These are phyloP conservation scores for Fraxinus platypoda DNA, from an alignment of 305 asterid species.

Conservation along the genomic window DNA sequence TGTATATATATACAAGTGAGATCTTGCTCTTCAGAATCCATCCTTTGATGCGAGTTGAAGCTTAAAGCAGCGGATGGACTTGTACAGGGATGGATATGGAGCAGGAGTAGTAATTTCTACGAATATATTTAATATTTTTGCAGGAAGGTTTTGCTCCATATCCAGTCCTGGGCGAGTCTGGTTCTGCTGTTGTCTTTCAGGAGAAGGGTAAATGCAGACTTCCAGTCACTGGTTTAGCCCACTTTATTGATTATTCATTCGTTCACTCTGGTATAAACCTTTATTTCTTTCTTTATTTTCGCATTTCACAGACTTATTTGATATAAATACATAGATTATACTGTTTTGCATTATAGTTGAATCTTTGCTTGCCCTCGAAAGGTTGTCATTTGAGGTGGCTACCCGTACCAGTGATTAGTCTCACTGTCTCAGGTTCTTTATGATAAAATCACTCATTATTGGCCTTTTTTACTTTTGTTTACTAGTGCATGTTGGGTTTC, in stretches of 20 bases:
- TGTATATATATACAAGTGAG: neutral
- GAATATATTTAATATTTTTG: neutral
- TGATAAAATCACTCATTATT: neutral
- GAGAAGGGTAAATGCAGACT: neutral
- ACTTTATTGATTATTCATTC: neutral
- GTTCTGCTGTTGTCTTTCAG: slow-evolving; percentile 15
- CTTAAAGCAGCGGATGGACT: slow-evolving; percentile 18
- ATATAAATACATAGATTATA: neutral
- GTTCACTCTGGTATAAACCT: neutral
- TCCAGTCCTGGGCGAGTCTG: slow-evolving; percentile 37
- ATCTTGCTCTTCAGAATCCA: neutral
- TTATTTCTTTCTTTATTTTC: neutral
- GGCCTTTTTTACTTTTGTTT: neutral
- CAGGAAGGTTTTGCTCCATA: slow-evolving; percentile 26
- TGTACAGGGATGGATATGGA: slow-evolving; percentile 26
- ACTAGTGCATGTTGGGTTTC: neutral
- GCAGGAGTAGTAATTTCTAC: neutral
- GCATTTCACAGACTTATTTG: neutral
- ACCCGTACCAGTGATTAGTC: too few species aligned
- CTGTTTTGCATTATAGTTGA: neutral
- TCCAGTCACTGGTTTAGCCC: neutral
- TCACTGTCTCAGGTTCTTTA: too few species aligned
- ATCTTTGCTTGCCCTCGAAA: neutral
- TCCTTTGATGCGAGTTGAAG: neutral
- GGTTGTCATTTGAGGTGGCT: neutral